A percentile compares a stretch with the other conserved stretches of the same genome.
phyloP scores from a whole-genome alignment of 75 land plant species.

The Ceratopteris richardii region DNA sequence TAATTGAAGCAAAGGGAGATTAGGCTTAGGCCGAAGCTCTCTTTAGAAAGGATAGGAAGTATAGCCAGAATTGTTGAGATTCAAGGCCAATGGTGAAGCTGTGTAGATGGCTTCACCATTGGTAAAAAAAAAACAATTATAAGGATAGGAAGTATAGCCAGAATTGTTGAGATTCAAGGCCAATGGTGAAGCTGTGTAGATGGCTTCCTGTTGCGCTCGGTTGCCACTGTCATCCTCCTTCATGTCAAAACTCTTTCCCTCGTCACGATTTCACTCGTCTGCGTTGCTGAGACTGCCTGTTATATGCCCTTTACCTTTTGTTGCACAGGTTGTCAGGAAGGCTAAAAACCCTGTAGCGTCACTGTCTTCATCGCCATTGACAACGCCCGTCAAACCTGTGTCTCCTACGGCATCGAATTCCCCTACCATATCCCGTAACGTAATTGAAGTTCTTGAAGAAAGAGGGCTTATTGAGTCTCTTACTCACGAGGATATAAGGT shows the following conservation, averaged over 20 bases:
- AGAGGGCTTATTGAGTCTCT: constrained; percentile 83
- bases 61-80: too few relatives aligned
- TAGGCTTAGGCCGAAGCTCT: too few relatives aligned
- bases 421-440: constrained; percentile 27
- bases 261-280: neutral
- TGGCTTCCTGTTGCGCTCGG: neutral
- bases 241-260: neutral
- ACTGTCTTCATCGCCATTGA: neutral
- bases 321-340: too few relatives aligned
- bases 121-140: too few relatives aligned
- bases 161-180: too few relatives aligned
- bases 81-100: too few relatives aligned
- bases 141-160: too few relatives aligned
- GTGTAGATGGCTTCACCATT: neutral
- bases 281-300: neutral
- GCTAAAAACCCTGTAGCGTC: neutral
- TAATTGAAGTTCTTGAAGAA: constrained; percentile 60
- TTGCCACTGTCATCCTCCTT: neutral
- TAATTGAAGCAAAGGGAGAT: too few relatives aligned
- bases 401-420: neutral
- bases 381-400: neutral
- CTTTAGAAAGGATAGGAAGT: too few relatives aligned
- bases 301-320: neutral
- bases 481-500: constrained; percentile 53
- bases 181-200: neutral